Evolutionary conservation across 305 asterid species (phyloP), one percentile per base, ranked within the genome.

Genomic region (Ruellia speciosa): DNA sequence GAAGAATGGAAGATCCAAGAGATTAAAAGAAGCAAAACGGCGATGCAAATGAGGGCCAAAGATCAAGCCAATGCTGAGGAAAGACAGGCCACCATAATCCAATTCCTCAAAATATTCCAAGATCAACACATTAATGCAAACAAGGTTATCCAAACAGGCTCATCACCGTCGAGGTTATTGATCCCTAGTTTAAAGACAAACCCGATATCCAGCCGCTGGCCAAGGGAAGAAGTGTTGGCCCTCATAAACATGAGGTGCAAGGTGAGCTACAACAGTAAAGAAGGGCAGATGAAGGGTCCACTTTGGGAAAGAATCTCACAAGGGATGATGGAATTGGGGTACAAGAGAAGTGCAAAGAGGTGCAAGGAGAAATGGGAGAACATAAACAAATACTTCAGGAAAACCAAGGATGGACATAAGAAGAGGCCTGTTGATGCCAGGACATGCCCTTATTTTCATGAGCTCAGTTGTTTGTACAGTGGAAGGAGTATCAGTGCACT

Each of bases 321-420:
- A 49, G 87, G 80, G 70, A 85, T 87, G 94, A 37, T 41, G 69
- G 87, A 82, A 50, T 18, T 82, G 72, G 96, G 93, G 0, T 85
- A 82, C 79, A 75, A 24, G 8, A 81, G 96, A 48, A 87, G 73
- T 65, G 77, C 86, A 60, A 87, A 85, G 59, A 74, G 92, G 65
- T 87, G 94, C 77, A 87, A 87, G 34, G 94, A 84, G 81, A 87
- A 87, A 68, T 87, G 94, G 96, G 96, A 87, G 72, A 87, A 87
- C 63, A 87, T 87, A 51, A 87, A 87, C 68, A 87, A 87, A 57
- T 85, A 87, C 62, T 85, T 82, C 65, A 82, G 88, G 71, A 87
- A 85, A 72, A 83, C 85, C 0, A 87, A 81, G 53, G 87, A 87
- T 18, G 73, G 71, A 66, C 82, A 69, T 74, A 85, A 85, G 86